Conservation (phyloP, 106 monocot species). For the Apostasia shenzhenica region DNA sequence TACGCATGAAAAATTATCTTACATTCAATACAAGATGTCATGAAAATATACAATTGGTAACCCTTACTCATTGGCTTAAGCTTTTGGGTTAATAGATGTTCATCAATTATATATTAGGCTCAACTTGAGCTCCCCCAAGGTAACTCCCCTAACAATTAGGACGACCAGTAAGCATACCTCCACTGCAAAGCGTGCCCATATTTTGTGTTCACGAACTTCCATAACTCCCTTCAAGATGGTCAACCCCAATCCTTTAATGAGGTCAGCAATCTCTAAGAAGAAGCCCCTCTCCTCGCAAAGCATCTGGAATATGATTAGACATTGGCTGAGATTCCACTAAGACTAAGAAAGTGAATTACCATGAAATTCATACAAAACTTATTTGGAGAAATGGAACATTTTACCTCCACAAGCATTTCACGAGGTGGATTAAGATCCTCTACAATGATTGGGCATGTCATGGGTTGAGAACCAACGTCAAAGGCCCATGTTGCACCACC, state of each 20-base stretch:
- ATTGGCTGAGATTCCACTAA: too few relatives aligned
- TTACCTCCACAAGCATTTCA: slow-evolving; percentile 94
- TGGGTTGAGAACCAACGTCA: slow-evolving; percentile 66
- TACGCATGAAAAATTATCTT: too few relatives aligned
- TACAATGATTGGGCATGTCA: slow-evolving; percentile 83
- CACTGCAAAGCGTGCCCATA: slow-evolving; percentile 92
- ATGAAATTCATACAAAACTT: too few relatives aligned
- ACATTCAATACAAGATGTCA: too few relatives aligned
- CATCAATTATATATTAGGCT: too few relatives aligned
- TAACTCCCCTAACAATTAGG: too few relatives aligned
- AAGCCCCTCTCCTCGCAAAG: slow-evolving; percentile 86
- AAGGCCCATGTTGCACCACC: slow-evolving; percentile 90
- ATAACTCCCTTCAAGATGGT: slow-evolving; percentile 93
- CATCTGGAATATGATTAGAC: slow-evolving; percentile 42
- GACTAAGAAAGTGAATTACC: too few relatives aligned
- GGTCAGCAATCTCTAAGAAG: slow-evolving; percentile 88
- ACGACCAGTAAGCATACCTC: slow-evolving; percentile 40
- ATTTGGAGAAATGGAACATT: neutral
- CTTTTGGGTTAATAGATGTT: too few relatives aligned
- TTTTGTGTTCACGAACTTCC: slow-evolving; percentile 68
- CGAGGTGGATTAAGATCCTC: slow-evolving; percentile 84
- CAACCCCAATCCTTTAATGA: slow-evolving; percentile 83
- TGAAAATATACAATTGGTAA: too few relatives aligned
- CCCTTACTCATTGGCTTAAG: too few relatives aligned
- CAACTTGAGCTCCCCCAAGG: too few relatives aligned